Conservation (phyloP, 805 yeast genomes). For the Candida hispaniensis region DNA sequence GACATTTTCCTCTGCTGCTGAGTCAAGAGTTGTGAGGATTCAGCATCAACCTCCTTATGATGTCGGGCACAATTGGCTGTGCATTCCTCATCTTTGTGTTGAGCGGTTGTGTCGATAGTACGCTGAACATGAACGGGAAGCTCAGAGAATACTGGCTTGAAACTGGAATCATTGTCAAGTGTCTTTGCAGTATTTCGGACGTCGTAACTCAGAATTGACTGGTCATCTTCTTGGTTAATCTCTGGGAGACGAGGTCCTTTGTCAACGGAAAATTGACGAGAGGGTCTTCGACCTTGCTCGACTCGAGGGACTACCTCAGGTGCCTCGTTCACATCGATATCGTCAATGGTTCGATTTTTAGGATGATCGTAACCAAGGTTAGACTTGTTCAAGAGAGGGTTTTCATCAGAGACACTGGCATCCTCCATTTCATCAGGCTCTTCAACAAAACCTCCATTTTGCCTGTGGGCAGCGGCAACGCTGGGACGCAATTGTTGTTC, state of each 20-base stretch:
- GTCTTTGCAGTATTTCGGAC: conserved; percentile 27
- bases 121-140: conserved; percentile 28
- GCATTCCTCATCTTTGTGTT: conserved; percentile 27
- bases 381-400: conserved; percentile 4
- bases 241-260: conserved; percentile 9
- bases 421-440: conserved; percentile 14
- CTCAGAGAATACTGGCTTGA: conserved; percentile 25
- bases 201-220: conserved; percentile 27
- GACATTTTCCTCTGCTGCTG: conserved; percentile 25
- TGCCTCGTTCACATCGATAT: conserved; percentile 7
- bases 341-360: conserved; percentile 13
- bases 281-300: conserved; percentile 2
- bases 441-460: no score
- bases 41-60: conserved; percentile 23
- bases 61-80: conserved; percentile 28
- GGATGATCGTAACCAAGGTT: conserved; percentile 16
- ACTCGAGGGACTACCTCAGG: conserved; percentile 13
- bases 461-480: no score
- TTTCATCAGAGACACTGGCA: conserved; percentile 2
- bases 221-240: conserved; percentile 21
- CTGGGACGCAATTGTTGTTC: no score
- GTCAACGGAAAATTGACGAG: conserved; percentile 15
- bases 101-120: conserved; percentile 25
- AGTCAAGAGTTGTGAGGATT: conserved; percentile 17
- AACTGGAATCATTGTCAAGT: conserved; percentile 23